phyloP scores from a whole-genome alignment of 305 asterid genomes.

The Petunia hybrid region DNA sequence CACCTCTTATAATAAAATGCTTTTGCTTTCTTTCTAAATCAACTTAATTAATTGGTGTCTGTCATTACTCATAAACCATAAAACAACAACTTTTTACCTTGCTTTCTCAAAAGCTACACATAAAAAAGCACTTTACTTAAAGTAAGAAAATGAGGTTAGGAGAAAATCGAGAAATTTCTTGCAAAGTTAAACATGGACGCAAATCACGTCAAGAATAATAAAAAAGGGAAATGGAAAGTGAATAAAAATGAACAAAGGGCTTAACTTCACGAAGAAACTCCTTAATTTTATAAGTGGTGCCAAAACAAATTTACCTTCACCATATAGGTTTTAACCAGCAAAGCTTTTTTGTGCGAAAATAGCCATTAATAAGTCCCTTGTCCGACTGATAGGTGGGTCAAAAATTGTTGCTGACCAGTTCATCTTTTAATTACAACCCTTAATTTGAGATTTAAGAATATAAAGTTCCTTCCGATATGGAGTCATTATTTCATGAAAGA shows the following conservation, averaged over 20 bases:
- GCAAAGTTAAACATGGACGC: background rate
- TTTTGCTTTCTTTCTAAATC: background rate
- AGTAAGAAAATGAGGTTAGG: background rate
- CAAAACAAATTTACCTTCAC: too few relatives aligned
- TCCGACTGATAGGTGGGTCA: too few relatives aligned
- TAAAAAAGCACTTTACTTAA: background rate
- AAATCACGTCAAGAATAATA: background rate
- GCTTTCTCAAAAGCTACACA: conserved; percentile 12
- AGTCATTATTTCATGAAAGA: too few relatives aligned
- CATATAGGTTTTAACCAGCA: too few relatives aligned
- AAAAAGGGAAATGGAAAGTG: background rate
- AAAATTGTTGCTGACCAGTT: too few relatives aligned
- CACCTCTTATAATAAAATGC: background rate
- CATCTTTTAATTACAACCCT: too few relatives aligned
- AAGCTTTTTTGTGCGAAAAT: too few relatives aligned
- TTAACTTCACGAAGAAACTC: background rate
- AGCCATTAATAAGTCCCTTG: too few relatives aligned
- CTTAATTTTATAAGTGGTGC: background rate
- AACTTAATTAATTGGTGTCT: background rate
- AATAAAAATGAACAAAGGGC: too few relatives aligned
- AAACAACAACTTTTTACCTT: background rate
- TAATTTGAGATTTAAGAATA: too few relatives aligned
- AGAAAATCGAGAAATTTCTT: background rate
- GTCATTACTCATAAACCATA: background rate
- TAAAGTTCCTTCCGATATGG: too few relatives aligned